Conservation (phyloP, 2,329 filamentous ascomycete species). For the Pseudocercospora macadamiae region DNA sequence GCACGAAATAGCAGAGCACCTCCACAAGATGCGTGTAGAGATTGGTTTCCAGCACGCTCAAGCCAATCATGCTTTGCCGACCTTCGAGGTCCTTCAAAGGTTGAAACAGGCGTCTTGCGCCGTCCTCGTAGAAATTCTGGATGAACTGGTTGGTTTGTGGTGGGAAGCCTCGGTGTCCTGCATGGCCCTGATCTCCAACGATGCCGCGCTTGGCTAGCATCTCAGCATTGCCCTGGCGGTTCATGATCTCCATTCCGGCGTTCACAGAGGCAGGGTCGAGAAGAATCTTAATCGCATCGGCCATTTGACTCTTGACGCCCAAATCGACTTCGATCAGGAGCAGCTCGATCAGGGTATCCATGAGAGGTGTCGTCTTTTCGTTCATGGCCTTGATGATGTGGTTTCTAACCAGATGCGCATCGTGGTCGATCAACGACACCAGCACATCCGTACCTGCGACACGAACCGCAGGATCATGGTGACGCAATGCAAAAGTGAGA, state of each 20-base stretch:
- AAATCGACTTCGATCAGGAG: slow-evolving; percentile 89
- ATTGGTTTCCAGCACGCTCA: slow-evolving; percentile 83
- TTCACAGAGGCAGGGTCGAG: slow-evolving; percentile 72
- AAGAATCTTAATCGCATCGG: slow-evolving; percentile 91
- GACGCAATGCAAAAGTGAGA: slow-evolving; percentile 87
- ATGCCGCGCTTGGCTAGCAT: slow-evolving; percentile 62
- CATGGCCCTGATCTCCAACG: slow-evolving; percentile 23
- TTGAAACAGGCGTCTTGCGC: slow-evolving; percentile 81
- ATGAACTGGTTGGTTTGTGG: slow-evolving; percentile 85
- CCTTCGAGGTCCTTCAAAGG: slow-evolving; percentile 80
- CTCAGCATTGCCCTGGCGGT: slow-evolving; percentile 62
- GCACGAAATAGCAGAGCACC: slow-evolving; percentile 89
- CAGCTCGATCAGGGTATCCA: slow-evolving; percentile 89
- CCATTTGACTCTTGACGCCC: slow-evolving; percentile 92
- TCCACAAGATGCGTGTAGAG: slow-evolving; percentile 90
- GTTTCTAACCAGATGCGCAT: slow-evolving; percentile 88
- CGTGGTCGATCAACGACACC: slow-evolving; percentile 92
- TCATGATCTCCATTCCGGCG: slow-evolving; percentile 62
- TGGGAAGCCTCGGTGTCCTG: slow-evolving; percentile 19
- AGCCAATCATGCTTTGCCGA: slow-evolving; percentile 53
- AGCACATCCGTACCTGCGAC: slow-evolving; percentile 93
- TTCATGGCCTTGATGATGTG: slow-evolving; percentile 91
- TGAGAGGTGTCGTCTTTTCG: slow-evolving; percentile 82
- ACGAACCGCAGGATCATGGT: slow-evolving; percentile 79
- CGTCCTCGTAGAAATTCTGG: slow-evolving; percentile 85